Percentiles rank a stretch among this genome's conserved stretches.
phyloP scores from a whole-genome alignment of 306 rosid genomes.

The Psophocarpus tetragonolobus region DNA sequence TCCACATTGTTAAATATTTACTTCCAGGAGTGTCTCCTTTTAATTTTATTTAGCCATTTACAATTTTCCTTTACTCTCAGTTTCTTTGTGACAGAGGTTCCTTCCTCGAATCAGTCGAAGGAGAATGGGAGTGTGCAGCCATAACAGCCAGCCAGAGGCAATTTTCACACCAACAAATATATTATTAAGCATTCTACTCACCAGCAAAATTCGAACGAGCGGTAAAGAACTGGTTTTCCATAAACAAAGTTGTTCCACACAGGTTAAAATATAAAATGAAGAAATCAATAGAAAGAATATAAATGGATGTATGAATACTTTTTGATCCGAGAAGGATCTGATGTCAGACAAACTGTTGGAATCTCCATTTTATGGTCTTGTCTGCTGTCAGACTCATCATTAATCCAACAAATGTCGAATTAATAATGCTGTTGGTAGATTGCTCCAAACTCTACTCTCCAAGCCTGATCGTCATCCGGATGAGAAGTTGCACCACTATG shows the following conservation, averaged over 20 bases:
- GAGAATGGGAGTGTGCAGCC: too few species aligned
- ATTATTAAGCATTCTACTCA: too few species aligned
- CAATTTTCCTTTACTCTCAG: too few species aligned
- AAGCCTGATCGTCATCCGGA: conserved; percentile 84
- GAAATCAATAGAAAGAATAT: conserved; percentile 24
- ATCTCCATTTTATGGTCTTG: too few species aligned
- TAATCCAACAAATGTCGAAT: conserved; percentile 3
- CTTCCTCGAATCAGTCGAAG: too few species aligned
- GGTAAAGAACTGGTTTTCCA: conserved; percentile 1
- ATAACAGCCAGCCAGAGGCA: too few species aligned
- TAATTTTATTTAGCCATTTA: too few species aligned
- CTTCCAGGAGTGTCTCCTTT: too few species aligned
- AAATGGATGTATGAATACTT: conserved; percentile 15
- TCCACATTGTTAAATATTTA: too few species aligned
- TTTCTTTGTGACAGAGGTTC: too few species aligned
- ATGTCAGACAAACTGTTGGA: neutral
- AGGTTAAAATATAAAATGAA: conserved; percentile 18
- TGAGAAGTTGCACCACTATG: conserved; percentile 37
- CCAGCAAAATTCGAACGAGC: too few species aligned
- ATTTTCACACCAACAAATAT: too few species aligned
- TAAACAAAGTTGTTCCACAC: conserved; percentile 10
- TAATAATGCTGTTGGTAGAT: conserved; percentile 87
- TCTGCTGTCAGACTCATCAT: neutral
- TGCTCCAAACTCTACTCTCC: conserved; percentile 98
- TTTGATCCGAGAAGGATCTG: conserved; percentile 53